Evolutionary conservation across 1,139 yeast genomes (phyloP).

Genomic region (Zygosaccharomyces pseudobailii): DNA sequence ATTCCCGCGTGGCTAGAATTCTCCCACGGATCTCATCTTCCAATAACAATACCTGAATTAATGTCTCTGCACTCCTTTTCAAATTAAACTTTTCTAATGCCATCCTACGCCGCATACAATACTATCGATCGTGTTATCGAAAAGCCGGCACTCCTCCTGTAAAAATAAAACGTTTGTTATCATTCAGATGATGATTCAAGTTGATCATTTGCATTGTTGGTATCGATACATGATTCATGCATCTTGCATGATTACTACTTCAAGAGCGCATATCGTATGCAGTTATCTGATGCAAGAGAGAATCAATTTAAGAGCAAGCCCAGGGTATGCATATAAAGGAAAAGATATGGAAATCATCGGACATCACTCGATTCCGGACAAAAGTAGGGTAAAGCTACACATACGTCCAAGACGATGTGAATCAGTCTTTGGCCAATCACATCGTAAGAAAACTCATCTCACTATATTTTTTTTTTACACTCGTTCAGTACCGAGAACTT

Average conservation of each 20-base stretch:
- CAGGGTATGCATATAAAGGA: neutral
- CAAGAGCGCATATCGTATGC: neutral
- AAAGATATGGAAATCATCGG: neutral
- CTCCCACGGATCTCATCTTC: too few species aligned
- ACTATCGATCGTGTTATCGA: rapidly evolving
- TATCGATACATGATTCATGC: too few species aligned
- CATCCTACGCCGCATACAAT: too few species aligned
- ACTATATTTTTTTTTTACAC: neutral
- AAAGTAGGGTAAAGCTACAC: neutral
- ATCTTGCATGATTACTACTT: neutral
- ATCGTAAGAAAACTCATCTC: conserved; percentile 2
- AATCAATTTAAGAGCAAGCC: neutral
- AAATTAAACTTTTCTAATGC: too few species aligned
- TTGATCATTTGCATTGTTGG: too few species aligned
- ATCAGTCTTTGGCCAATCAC: neutral
- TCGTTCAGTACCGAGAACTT: neutral
- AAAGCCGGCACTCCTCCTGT: too few species aligned
- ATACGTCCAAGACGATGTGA: neutral
- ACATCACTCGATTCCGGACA: neutral
- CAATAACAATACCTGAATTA: too few species aligned
- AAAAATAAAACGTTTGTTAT: too few species aligned
- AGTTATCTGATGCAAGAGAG: neutral
- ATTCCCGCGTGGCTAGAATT: too few species aligned
- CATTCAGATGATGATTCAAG: too few species aligned
- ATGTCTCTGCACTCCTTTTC: too few species aligned